Conservation (phyloP, 2,329 filamentous ascomycete species). For the Apiospora rasikravindrae region DNA sequence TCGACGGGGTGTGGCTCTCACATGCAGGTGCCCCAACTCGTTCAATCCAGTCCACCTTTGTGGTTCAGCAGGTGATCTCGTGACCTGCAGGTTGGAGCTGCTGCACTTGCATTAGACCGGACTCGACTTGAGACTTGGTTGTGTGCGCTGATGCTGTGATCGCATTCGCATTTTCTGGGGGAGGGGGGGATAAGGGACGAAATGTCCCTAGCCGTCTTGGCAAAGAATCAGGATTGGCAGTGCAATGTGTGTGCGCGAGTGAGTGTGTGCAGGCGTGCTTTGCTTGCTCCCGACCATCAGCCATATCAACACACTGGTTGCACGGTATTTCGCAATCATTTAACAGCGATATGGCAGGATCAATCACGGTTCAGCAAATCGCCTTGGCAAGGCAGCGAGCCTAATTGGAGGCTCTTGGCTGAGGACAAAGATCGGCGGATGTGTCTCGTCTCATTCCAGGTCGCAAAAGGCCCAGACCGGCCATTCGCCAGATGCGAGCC, state of each 20-base stretch:
- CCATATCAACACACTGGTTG: background rate
- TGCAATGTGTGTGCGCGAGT: no score
- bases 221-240: background rate
- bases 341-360: constrained; percentile 11
- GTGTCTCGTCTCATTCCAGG: constrained; percentile 11
- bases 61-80: constrained; percentile 5
- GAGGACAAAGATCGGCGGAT: constrained; percentile 2
- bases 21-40: background rate
- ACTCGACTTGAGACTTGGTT: background rate
- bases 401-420: constrained; percentile 11
- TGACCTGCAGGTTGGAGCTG: constrained; percentile 8
- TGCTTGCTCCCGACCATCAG: background rate
- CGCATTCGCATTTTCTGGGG: constrained; percentile 6
- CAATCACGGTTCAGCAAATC: background rate
- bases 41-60: background rate
- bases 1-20: background rate
- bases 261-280: background rate
- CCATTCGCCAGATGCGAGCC: background rate
- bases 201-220: constrained; percentile 10
- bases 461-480: constrained; percentile 10
- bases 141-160: background rate
- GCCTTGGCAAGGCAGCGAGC: constrained; percentile 9
- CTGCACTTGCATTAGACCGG: background rate
- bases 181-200: background rate
- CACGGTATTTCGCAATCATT: constrained; percentile 1